phyloP scores from a whole-genome alignment of 192 early-diverging fungal species.

The Backusella tuberculispora region DNA sequence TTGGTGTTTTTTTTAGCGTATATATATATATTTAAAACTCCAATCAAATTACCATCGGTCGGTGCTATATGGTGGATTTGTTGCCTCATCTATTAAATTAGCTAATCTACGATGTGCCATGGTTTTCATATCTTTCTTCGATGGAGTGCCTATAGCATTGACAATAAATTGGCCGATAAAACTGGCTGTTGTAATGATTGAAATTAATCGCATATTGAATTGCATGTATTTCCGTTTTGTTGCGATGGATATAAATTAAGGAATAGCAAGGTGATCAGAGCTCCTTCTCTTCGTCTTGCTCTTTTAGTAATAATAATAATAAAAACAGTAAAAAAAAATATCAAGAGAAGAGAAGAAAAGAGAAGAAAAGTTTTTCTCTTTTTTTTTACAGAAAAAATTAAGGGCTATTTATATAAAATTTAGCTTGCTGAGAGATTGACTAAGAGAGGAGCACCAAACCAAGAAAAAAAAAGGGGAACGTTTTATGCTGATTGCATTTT shows the following conservation, averaged over 20 bases:
- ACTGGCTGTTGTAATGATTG: conserved; percentile 7
- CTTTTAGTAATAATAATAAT: neutral
- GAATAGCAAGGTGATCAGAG: neutral
- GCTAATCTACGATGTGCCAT: neutral
- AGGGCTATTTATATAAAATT: neutral
- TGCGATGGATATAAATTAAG: neutral
- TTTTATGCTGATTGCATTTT: conserved; percentile 11
- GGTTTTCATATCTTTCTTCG: neutral
- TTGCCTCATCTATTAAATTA: conserved; percentile 1
- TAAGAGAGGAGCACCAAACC: neutral
- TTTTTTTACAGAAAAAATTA: neutral
- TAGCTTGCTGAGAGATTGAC: neutral
- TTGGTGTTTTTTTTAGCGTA: conserved; percentile 2
- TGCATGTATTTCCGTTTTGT: too few relatives aligned
- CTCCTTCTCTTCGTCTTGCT: neutral
- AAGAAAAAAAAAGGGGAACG: neutral
- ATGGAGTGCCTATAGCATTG: neutral
- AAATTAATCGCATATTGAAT: conserved; percentile 3
- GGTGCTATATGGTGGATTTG: conserved; percentile 1
- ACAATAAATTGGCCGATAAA: neutral
- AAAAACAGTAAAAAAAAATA: neutral
- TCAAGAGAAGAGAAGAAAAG: neutral
- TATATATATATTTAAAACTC: neutral
- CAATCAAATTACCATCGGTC: neutral
- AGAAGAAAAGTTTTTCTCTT: neutral